Percentiles rank a stretch among this genome's conserved stretches.
phyloP scores from a whole-genome alignment of 768 basidiomycete species.

The Gyrodon lividus region DNA sequence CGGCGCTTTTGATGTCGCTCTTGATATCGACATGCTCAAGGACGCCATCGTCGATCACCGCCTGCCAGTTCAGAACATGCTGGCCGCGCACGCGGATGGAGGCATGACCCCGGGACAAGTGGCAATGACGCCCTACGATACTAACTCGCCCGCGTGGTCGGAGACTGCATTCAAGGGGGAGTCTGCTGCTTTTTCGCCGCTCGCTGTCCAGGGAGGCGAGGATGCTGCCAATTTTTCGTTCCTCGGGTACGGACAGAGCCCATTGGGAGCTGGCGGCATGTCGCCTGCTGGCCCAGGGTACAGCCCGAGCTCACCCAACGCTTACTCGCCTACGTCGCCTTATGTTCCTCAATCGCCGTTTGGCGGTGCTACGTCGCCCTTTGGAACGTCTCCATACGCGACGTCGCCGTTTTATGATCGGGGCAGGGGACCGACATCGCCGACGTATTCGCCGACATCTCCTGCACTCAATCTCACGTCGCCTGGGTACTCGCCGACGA shows the following conservation, averaged over 20 bases:
- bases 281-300: conserved; percentile 87
- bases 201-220: conserved; percentile 84
- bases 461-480: conserved; percentile 81
- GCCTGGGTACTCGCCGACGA: conserved; percentile 65
- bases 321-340: conserved; percentile 87
- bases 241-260: conserved; percentile 82
- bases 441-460: conserved; percentile 87
- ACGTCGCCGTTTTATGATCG: conserved; percentile 82
- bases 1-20: conserved; percentile 90
- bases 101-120: conserved; percentile 91
- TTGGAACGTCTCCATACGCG: conserved; percentile 75
- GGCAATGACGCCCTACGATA: conserved; percentile 96
- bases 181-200: conserved; percentile 90
- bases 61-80: conserved; percentile 78
- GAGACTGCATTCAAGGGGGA: conserved; percentile 79
- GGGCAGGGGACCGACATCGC: conserved; percentile 67
- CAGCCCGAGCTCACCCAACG: conserved; percentile 88
- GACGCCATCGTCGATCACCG: conserved; percentile 97
- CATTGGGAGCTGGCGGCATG: conserved; percentile 80
- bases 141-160: conserved; percentile 82
- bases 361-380: conserved; percentile 78
- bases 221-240: conserved; percentile 75
- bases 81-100: conserved; percentile 76
- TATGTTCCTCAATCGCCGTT: conserved; percentile 87
- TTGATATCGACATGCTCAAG: conserved; percentile 98